Conservation (phyloP, 208 protist species). For the Trypanosoma lewisi region DNA sequence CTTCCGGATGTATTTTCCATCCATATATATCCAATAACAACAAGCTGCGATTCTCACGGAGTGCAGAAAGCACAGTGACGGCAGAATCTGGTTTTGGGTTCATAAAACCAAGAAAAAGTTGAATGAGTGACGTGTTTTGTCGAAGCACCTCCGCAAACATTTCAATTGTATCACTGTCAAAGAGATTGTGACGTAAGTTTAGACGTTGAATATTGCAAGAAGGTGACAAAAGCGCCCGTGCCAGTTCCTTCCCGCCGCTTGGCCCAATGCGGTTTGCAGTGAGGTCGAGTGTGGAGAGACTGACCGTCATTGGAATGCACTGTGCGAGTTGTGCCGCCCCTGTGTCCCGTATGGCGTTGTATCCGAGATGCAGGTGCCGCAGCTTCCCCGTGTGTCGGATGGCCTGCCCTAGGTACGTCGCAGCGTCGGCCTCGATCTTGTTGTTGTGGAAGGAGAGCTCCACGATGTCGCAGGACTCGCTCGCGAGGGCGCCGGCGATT, state of each 20-base stretch:
- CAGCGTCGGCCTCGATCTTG: conserved; percentile 79
- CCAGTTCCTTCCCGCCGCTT: conserved; percentile 62
- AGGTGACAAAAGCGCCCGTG: conserved; percentile 45
- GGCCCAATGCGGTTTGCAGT: conserved; percentile 84
- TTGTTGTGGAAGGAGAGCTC: conserved; percentile 91
- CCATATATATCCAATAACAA: conserved; percentile 84
- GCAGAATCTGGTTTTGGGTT: conserved; percentile 63
- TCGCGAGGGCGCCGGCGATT: conserved; percentile 62
- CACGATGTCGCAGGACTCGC: conserved; percentile 61
- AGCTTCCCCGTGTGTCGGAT: conserved; percentile 53
- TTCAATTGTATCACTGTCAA: conserved; percentile 72
- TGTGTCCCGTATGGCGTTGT: conserved; percentile 81
- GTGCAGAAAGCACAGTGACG: conserved; percentile 46
- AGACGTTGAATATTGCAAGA: conserved; percentile 79
- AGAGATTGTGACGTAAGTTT: conserved; percentile 82
- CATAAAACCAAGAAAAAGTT: conserved; percentile 92
- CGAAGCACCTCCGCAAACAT: conserved; percentile 61
- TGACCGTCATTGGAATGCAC: conserved; percentile 43
- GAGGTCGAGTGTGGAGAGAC: conserved; percentile 81
- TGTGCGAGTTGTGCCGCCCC: conserved; percentile 68
- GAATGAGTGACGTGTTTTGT: conserved; percentile 78
- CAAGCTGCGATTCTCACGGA: conserved; percentile 60
- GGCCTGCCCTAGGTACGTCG: conserved; percentile 52
- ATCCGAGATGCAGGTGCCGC: conserved; percentile 88
- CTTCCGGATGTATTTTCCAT: conserved; percentile 62